phyloP scores from a whole-genome alignment of 2,329 filamentous ascomycete species.

The Arthrinium puccinioides region DNA sequence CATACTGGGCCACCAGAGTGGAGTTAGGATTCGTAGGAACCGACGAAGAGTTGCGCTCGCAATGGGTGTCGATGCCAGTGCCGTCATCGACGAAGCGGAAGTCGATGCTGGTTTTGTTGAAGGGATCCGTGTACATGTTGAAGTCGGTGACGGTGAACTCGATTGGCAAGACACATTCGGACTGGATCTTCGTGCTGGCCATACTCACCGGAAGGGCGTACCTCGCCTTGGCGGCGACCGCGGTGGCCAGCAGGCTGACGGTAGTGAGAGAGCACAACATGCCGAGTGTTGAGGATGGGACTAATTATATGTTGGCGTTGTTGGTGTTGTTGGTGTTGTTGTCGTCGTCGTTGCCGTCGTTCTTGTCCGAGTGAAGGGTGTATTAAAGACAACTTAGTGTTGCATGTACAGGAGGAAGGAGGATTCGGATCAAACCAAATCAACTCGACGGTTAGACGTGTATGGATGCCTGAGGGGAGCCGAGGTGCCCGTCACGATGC shows the following conservation, averaged over 20 bases:
- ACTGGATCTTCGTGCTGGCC: constrained; percentile 10
- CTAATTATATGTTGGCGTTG: no score
- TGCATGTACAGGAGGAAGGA: no score
- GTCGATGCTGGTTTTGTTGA: constrained; percentile 11
- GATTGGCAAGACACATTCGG: constrained; percentile 15
- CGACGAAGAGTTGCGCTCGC: constrained; percentile 18
- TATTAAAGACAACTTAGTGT: no score
- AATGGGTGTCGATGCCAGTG: constrained; percentile 18
- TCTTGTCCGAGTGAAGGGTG: no score
- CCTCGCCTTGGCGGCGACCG: constrained; percentile 14
- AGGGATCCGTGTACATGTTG: constrained; percentile 12
- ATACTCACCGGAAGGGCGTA: constrained; percentile 18
- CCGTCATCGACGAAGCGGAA: constrained; percentile 18
- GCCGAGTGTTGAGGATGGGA: neutral
- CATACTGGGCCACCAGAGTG: constrained; percentile 14
- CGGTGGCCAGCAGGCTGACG: constrained; percentile 14
- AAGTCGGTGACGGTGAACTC: constrained; percentile 18
- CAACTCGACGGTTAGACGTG: no score
- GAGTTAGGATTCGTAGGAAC: constrained; percentile 8
- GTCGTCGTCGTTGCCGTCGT: no score
- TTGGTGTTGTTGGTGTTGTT: no score
- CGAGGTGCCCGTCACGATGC: no score
- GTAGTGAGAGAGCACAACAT: constrained; percentile 13
- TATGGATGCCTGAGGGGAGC: no score
- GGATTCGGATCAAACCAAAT: no score